Base-by-base conservation (phyloP, 2,329 filamentous ascomycete genomes). In the Berkeleyomyces basicola region DNA sequence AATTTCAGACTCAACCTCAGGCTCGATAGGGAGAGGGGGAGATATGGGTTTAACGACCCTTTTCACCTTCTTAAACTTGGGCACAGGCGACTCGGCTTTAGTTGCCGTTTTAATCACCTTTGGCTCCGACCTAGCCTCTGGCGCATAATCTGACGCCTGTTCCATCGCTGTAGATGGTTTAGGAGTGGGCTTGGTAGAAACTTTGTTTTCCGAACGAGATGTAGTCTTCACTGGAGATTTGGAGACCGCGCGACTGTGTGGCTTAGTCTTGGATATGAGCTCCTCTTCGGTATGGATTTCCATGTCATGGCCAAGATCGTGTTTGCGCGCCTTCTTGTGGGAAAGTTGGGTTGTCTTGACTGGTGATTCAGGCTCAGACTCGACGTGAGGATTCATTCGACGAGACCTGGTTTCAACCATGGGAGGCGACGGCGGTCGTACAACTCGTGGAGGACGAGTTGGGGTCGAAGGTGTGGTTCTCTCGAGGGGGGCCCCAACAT, bases 21-120 rank as follows among this genome's bases (percentile, higher is more conserved):
- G 39, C 51, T 55, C 51, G 16, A 39, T 14, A n/a, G 51, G 51
- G 39, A 67, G 63, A 63, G 68, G 67, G 6, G 66, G 66, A 16
- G 70, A 67, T 31, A 31, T 42, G 49, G 42, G n/a, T 43, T 61
- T 64, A 9, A 46, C 57, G 46, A 51, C 51, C 44, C 57, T 63
- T 16, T 53, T 55, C 2, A 44, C 16, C 49, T 61, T 64, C 7
- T 59, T 43, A 16, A 44, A 46, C 33, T 61, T 61, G 16, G 49
- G 23, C 16, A 51, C 49, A 39, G 57, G 55, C 2, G 44, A 59
- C 23, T 58, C 51, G 39, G 40, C 59, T 39, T 61, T 61, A 33
- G 31, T 36, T n/a, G 47, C 14, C 53, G 61, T 64, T 40, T 64
- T 64, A 9, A 51, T 37, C n/a, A 31, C 1, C 47, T 61, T 64